phyloP scores from a whole-genome alignment of 441 rosid species.

The Melastoma candidum region DNA sequence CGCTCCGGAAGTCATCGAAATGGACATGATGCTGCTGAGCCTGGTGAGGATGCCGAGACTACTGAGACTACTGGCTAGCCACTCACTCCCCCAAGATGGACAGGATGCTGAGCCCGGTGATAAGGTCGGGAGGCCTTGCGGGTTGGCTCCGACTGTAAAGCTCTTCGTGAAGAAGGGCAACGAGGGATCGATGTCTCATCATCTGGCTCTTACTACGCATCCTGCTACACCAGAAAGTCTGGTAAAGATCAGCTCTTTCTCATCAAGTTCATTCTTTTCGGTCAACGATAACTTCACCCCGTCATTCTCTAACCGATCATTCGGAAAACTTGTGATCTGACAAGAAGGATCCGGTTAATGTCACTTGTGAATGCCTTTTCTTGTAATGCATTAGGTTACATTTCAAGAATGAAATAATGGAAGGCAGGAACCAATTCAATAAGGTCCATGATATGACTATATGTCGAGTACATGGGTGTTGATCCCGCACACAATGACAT shows the following conservation, averaged over 20 bases:
- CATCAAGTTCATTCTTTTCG: not conserved
- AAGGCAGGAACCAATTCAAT: no score
- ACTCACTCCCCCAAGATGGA: no score
- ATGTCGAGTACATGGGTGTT: conserved; percentile 14
- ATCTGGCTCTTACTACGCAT: not conserved
- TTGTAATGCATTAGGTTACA: no score
- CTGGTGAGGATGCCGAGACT: no score
- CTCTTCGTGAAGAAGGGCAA: conserved; percentile 3
- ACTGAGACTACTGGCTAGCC: no score
- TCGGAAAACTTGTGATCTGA: not conserved
- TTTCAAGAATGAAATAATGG: no score
- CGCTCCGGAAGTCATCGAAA: not conserved
- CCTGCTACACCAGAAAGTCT: not conserved
- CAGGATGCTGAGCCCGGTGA: not conserved
- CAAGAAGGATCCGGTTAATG: no score
- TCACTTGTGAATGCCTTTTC: no score
- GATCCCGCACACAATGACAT: conserved; percentile 24
- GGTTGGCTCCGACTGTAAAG: conserved; percentile 8
- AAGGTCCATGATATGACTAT: conserved; percentile 13
- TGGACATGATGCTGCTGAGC: no score
- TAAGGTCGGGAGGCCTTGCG: not conserved
- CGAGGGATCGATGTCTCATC: conserved; percentile 9
- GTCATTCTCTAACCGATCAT: not conserved
- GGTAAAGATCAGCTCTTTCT: not conserved
- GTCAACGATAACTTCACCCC: not conserved